Base-by-base conservation (phyloP, 805 yeast species). In the Wickerhamiella brachini region DNA sequence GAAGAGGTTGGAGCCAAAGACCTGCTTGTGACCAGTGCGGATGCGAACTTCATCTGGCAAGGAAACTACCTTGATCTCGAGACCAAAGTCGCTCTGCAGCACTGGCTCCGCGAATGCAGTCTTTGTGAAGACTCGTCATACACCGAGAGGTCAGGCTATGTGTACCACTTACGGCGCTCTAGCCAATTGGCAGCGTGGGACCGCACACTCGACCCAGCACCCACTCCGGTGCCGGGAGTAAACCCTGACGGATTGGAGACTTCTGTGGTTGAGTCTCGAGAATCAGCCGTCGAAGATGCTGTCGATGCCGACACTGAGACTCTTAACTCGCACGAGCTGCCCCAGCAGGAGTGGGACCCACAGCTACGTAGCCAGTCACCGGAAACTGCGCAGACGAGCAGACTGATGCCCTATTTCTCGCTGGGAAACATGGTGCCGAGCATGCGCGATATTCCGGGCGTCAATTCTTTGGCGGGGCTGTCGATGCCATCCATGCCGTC, bases 1-100 rank as follows among this genome's bases (percentile, higher is more conserved):
- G 79, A 78, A 62, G 75, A 81, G 1, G 59, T 81, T 18, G 69
- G 76, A 12, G 72, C 80, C 2, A 31, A n/a, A 3, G 62, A 54
- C 37, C 22, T 56, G 10, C 43, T 58, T 4, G 48, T 58, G 8
- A 43, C 47, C 20, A 50, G 52, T 9, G n/a, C 37, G 1, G 51
- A 47, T 2, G 51, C 43, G 20, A 49, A 57, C 22, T 51, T 51
- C 12, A 53, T 57, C 12, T 58, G 52, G 49, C 45, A 54, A 1
- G 59, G 60, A 15, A 45, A 24, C 2, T 24, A 20, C 17, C 46
- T 54, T n/a, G 38, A 45, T 12, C 21, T 39, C 3, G 48, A 34
- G 15, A 49, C 51, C n/a, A 51, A 56, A 9, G 44, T 51, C 8
- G 49, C 47, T 20, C 4, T 57, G 3, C 60, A 54, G 47, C 49